Base-by-base conservation (phyloP, 1,139 yeast species). In the Nakaseomyces nivariensis region DNA sequence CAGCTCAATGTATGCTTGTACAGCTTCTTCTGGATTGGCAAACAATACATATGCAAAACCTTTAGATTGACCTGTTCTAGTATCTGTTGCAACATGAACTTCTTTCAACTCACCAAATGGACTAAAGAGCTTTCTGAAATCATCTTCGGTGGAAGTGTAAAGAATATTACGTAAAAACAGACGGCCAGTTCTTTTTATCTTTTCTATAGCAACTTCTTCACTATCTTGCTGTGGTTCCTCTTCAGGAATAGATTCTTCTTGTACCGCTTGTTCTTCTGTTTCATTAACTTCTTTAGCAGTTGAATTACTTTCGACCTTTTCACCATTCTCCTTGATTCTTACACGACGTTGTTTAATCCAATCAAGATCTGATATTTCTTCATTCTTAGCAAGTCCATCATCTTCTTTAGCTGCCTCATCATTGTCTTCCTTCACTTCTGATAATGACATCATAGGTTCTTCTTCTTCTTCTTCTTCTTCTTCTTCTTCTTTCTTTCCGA, bases 41-140 rank as follows among this genome's bases (percentile, higher is more conserved):
- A 85, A 92, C 64, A 84, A 82, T 9, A 89, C 75, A 61, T 90
- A 90, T 0, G 95, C 96, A 67, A 88, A 88, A 0, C 99, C 99
- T 67, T 92, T 92, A 1, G 96, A 84, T 60, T 82, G 79, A 8
- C 95, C 95, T 0, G 94, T 87, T 67, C 94, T 78, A 3, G 95
- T 84, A 63, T 92, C 97, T 38, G 89, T 69, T 1, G 98, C 97
- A 58, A 92, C 72, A 66, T 92, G 98, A 1, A 89, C 96, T 67
- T 85, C 92, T 56, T 79, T 82, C 45, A 85, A 69, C 4, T 72
- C 66, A 10, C 94, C 94, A 56, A 56, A 72, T 22, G 63, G 60
- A 31, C 58, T 45, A 46, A 68, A 67, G 27, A 89, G 70, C 2
- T 73, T 69, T 42, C 72, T 70, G 62, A 89, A 83, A 50, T 92